Evolutionary conservation across 2,329 filamentous ascomycete species (phyloP).

Genomic region (Phialemoniopsis sp.): DNA sequence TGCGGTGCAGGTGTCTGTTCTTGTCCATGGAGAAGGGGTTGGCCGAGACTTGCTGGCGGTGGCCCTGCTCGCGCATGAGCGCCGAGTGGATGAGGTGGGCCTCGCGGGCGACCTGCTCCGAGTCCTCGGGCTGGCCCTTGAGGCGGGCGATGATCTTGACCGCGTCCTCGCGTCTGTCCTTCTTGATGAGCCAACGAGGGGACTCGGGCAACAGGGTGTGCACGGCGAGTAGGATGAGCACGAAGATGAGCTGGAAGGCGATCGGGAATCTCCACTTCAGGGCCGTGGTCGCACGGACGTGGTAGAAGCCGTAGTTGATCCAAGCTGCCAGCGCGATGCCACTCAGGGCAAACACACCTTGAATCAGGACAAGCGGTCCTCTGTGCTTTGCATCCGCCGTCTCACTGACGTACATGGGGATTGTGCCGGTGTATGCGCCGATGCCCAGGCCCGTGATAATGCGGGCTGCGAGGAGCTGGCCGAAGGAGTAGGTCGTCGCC

Average conservation of each 20-base stretch:
- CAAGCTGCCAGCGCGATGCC: conserved; percentile 1
- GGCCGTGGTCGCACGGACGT: background rate
- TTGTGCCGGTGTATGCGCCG: conserved; percentile 48
- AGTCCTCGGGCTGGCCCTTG: conserved; percentile 31
- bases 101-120: conserved; percentile 31
- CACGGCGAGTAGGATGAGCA: conserved; percentile 24
- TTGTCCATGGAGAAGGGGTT: background rate
- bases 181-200: conserved; percentile 23
- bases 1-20: background rate
- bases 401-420: conserved; percentile 49
- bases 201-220: conserved; percentile 27
- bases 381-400: no score
- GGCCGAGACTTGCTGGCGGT: background rate
- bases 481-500: conserved; percentile 45
- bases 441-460: conserved; percentile 49
- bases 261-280: conserved; percentile 6
- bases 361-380: no score
- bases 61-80: background rate
- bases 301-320: conserved; percentile 6
- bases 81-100: conserved; percentile 33
- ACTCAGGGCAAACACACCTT: no score
- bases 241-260: conserved; percentile 7
- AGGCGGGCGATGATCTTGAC: conserved; percentile 21
- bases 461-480: conserved; percentile 45
- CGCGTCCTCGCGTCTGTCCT: conserved; percentile 21